phyloP scores from a whole-genome alignment of 441 rosid species.

The Erodium texanum region DNA sequence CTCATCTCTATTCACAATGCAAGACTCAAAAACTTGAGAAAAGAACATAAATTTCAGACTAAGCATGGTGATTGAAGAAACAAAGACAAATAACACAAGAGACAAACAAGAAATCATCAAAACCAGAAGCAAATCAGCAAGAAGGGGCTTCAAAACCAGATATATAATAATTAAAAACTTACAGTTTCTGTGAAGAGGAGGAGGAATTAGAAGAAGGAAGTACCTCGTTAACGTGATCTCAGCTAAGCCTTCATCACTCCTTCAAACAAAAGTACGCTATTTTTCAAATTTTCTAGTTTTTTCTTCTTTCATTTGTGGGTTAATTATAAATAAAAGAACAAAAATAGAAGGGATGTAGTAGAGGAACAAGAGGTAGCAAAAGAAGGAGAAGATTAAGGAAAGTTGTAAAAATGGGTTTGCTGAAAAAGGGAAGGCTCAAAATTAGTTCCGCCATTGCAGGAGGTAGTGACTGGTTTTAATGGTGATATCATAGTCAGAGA shows the following conservation, averaged over 20 bases:
- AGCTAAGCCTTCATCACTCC: neutral
- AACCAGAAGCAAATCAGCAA: neutral
- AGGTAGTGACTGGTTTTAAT: neutral
- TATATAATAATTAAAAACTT: neutral
- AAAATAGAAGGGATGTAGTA: neutral
- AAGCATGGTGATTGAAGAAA: neutral
- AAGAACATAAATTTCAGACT: neutral
- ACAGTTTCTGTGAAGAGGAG: neutral
- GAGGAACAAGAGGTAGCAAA: neutral
- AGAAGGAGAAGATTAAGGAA: conserved; percentile 3
- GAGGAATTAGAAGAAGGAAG: neutral
- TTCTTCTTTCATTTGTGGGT: neutral
- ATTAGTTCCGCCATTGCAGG: conserved; percentile 3
- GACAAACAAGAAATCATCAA: neutral
- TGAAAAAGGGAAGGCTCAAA: neutral
- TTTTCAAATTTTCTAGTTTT: neutral
- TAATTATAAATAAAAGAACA: neutral
- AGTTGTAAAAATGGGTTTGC: too few species aligned
- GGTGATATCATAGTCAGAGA: neutral
- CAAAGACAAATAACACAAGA: too few species aligned
- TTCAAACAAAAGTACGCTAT: neutral
- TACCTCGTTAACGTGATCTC: neutral
- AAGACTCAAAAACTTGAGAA: neutral
- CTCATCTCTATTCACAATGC: neutral
- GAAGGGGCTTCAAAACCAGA: neutral